Conservation (phyloP, 2,329 filamentous ascomycete species). For the Beauveria sp. region DNA sequence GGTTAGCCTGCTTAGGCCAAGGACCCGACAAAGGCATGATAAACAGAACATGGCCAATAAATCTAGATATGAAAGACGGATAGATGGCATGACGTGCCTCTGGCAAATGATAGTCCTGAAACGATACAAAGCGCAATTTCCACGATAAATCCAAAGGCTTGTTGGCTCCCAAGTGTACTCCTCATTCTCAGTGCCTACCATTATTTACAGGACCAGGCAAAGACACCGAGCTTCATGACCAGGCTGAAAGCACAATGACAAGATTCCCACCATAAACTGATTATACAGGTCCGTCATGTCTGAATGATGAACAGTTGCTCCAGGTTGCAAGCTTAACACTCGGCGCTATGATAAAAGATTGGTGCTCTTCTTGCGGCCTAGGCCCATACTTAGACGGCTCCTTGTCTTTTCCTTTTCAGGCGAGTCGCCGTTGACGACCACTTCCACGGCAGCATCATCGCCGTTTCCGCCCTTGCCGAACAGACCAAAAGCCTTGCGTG, state of each 20-base stretch:
- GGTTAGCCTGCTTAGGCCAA: too few relatives aligned
- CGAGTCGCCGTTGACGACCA: slow-evolving; percentile 19
- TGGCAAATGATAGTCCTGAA: too few relatives aligned
- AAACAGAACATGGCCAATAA: too few relatives aligned
- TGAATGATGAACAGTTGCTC: neutral
- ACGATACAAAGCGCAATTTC: too few relatives aligned
- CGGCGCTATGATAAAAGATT: slow-evolving; percentile 27
- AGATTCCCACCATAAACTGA: neutral
- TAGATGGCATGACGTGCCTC: too few relatives aligned
- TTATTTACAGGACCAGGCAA: neutral
- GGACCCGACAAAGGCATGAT: too few relatives aligned
- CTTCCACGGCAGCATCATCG: slow-evolving; percentile 17
- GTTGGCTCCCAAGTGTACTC: too few relatives aligned
- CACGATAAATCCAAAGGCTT: too few relatives aligned
- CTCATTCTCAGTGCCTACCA: too few relatives aligned
- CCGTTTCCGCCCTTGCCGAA: slow-evolving; percentile 42
- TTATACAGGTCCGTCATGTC: neutral
- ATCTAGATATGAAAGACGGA: too few relatives aligned
- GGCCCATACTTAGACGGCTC: slow-evolving; percentile 57
- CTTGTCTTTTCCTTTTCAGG: slow-evolving; percentile 46
- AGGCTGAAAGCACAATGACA: too few relatives aligned
- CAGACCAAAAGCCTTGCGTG: slow-evolving; percentile 66
- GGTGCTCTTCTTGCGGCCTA: slow-evolving; percentile 66
- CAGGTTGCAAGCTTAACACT: neutral
- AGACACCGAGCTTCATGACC: neutral